Evolutionary conservation across 768 basidiomycete species (phyloP).

Genomic region (Lactarius indigo): DNA sequence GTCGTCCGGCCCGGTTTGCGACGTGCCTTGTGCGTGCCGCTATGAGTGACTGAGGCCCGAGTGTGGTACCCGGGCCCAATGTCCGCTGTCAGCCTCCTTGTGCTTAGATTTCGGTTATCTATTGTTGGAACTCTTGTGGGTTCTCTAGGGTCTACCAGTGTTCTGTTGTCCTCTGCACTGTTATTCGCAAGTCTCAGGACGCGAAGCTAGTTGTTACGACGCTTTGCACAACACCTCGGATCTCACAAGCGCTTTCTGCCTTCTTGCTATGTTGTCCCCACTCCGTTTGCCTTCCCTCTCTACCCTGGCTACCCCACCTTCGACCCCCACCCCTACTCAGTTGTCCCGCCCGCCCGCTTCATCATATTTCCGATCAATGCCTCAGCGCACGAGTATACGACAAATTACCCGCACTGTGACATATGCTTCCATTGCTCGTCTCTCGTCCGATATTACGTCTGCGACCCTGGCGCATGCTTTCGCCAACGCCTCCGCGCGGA

Average conservation of each 20-base stretch:
- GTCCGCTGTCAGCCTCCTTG: background rate
- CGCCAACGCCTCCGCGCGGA: background rate
- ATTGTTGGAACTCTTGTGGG: background rate
- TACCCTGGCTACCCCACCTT: background rate
- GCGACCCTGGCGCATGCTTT: slow-evolving; percentile 4
- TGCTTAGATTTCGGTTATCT: background rate
- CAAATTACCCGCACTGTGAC: background rate
- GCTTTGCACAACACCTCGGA: background rate
- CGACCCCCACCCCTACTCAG: background rate
- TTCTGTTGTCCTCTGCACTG: background rate
- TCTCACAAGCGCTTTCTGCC: background rate
- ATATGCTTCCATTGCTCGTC: background rate
- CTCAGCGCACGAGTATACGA: background rate
- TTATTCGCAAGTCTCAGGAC: background rate
- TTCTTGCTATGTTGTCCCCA: background rate
- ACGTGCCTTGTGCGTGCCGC: no score
- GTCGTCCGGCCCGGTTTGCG: no score
- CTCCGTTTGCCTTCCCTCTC: background rate
- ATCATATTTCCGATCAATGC: background rate
- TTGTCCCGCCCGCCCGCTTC: background rate
- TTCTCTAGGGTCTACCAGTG: background rate
- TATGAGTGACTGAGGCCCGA: no score
- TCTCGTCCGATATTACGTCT: slow-evolving; percentile 1
- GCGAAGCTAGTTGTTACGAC: background rate
- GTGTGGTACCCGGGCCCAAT: no score